Base-by-base conservation (phyloP, 2,329 filamentous ascomycete species). In the Fusarium brachygibbosum region DNA sequence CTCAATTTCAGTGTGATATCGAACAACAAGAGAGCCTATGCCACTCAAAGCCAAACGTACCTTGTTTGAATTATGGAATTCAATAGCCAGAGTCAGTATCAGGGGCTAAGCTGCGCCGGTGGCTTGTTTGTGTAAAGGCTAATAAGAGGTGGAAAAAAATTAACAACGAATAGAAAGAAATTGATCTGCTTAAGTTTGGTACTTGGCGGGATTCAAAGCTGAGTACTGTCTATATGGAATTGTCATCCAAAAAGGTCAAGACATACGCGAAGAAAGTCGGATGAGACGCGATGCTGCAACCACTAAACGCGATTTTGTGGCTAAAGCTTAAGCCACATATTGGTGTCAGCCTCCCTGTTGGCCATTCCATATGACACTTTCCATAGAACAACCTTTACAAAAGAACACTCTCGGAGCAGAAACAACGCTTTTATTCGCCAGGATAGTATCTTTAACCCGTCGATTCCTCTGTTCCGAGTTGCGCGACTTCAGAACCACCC, bases 221-320 rank as follows among this genome's bases (percentile, higher is more conserved):
- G 16, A 21, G 37, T 35, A 23, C 40, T 34, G 23, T 25, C 19
- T 21, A 32, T 25, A 25, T n/a, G 16, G 14, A 53, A 37, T 32
- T 35, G 19, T 38, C 42, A 34, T 34, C 13, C 40, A n/a, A 19
- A 46, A 13, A 57, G 41, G 52, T 55, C 60, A 50, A 58, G 35
- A 54, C 28, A 56, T 44, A 46, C 35, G 62, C 37, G 50, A 58
- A 53, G 34, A 62, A 52, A 46, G 42, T 37, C 35, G 35, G n/a
- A 31, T n/a, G 17, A 49, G 37, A 70, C 67, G 68, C 63, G 68
- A 68, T 59, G 38, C 69, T 75, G 71, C 63, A 75, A 75, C 69
- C 75, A 76, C 75, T 76, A 70, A 75, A 76, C 74, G 74, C 74
- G 74, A 40, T 19, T 52, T 57, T 66, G 64, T 74, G 65, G 63